These are phyloP conservation scores for Adansonia digitata DNA, from an alignment of 345 rosid genomes.

Conservation along the genomic window DNA sequence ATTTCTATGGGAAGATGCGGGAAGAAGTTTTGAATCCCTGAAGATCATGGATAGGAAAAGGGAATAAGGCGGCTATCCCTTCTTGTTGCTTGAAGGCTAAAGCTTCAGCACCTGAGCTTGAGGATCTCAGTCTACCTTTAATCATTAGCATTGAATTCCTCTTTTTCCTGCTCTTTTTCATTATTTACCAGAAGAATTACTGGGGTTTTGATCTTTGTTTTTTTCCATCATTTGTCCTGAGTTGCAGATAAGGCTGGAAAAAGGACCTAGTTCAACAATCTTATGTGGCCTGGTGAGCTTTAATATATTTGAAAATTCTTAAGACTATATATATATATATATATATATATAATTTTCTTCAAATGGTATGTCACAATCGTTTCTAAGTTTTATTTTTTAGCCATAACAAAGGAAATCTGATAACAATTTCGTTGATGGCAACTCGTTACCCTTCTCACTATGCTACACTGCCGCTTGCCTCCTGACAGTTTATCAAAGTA, in stretches of 20 bases:
- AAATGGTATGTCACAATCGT: neutral
- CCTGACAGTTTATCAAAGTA: neutral
- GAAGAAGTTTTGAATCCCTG: constrained; percentile 95
- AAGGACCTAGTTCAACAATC: constrained; percentile 74
- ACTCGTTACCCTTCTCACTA: neutral
- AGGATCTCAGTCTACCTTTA: constrained; percentile 54
- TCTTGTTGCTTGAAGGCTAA: constrained; percentile 89
- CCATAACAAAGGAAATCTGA: neutral
- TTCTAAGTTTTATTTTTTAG: neutral
- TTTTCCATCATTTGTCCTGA: neutral
- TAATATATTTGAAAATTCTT: neutral
- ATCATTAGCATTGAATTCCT: constrained; percentile 27
- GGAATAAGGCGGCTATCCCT: constrained; percentile 60
- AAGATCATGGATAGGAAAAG: constrained; percentile 92
- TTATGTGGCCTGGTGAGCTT: constrained; percentile 92
- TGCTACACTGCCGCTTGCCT: neutral
- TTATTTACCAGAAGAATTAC: neutral
- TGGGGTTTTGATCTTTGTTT: neutral
- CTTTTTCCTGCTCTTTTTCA: neutral
- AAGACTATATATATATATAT: no score
- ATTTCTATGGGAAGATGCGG: constrained; percentile 85
- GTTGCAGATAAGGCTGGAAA: constrained; percentile 48
- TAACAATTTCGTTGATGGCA: neutral
- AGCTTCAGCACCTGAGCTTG: constrained; percentile 70
- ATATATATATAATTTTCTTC: no score